Percentiles rank a stretch among this genome's conserved stretches.
Evolutionary conservation across 805 yeast species (phyloP).

Genomic region (Suhomyces kilbournensis): DNA sequence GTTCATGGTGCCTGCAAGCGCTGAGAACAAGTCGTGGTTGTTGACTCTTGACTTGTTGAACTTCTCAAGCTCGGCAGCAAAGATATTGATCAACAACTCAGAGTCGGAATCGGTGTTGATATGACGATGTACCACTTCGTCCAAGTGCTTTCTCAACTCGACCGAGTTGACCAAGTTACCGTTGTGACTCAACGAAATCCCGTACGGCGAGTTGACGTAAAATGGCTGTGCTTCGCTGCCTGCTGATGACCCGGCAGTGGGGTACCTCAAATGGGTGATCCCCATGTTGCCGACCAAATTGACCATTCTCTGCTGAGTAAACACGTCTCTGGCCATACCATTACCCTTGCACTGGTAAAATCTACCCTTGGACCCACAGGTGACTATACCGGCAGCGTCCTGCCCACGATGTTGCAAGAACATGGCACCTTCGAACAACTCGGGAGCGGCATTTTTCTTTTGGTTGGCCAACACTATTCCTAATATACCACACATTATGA

Average conservation of each 20-base stretch:
- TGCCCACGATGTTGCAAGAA: constrained; percentile 97
- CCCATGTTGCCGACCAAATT: constrained; percentile 93
- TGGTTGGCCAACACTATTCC: constrained; percentile 84
- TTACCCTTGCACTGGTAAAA: constrained; percentile 97
- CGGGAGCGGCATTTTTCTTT: constrained; percentile 74
- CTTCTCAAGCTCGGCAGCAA: constrained; percentile 88
- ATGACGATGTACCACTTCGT: constrained; percentile 93
- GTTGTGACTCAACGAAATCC: constrained; percentile 85
- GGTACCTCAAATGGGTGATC: constrained; percentile 89
- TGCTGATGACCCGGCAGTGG: constrained; percentile 95
- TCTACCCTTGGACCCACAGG: constrained; percentile 91
- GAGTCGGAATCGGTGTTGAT: constrained; percentile 97
- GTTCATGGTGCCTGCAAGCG: constrained; percentile 77
- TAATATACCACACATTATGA: constrained; percentile 86
- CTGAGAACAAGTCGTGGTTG: constrained; percentile 82
- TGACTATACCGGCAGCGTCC: constrained; percentile 98
- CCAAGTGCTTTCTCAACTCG: constrained; percentile 74
- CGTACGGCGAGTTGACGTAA: constrained; percentile 96
- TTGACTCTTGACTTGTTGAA: constrained; percentile 92
- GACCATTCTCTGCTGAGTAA: constrained; percentile 74
- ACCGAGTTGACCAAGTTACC: constrained; percentile 91
- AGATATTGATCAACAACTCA: constrained; percentile 82
- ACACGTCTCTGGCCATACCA: constrained; percentile 98
- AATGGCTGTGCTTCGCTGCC: constrained; percentile 98
- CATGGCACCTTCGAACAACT: constrained; percentile 86